phyloP scores from a whole-genome alignment of 345 rosid species.

The Carallia brachiata region DNA sequence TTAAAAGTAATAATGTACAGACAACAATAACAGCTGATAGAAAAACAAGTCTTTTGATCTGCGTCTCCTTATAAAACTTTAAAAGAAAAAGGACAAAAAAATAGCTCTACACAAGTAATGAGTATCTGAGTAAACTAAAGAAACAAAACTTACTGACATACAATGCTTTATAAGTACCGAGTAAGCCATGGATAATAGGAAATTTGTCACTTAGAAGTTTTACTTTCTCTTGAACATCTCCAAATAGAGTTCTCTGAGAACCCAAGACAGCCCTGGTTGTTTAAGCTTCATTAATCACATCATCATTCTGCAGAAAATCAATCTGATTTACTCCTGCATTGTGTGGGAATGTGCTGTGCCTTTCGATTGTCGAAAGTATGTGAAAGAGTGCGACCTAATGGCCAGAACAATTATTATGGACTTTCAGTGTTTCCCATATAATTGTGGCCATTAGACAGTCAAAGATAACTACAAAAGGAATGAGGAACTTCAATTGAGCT shows the following conservation, averaged over 20 bases:
- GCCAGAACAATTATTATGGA: no score
- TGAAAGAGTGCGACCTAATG: no score
- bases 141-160: background rate
- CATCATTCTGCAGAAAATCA: conserved; percentile 67
- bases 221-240: conserved; percentile 96
- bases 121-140: background rate
- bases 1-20: conserved; percentile 71
- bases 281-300: conserved; percentile 94
- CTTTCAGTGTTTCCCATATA: no score
- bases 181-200: conserved; percentile 79
- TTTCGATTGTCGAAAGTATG: no score
- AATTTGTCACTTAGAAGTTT: conserved; percentile 81
- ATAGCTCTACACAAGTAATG: conserved; percentile 8
- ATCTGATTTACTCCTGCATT: background rate
- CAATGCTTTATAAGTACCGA: conserved; percentile 49
- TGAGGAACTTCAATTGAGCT: no score
- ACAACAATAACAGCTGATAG: conserved; percentile 90
- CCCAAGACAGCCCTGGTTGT: conserved; percentile 81
- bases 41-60: conserved; percentile 83
- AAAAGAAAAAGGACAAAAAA: background rate
- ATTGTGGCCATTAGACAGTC: no score
- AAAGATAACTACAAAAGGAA: no score
- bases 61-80: conserved; percentile 83
- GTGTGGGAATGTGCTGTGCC: background rate
- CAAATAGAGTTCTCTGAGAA: conserved; percentile 81